Evolutionary conservation across 805 yeast genomes (phyloP), one percentile per base, ranked within the genome.

Genomic region (Phaffomyces antillensis): DNA sequence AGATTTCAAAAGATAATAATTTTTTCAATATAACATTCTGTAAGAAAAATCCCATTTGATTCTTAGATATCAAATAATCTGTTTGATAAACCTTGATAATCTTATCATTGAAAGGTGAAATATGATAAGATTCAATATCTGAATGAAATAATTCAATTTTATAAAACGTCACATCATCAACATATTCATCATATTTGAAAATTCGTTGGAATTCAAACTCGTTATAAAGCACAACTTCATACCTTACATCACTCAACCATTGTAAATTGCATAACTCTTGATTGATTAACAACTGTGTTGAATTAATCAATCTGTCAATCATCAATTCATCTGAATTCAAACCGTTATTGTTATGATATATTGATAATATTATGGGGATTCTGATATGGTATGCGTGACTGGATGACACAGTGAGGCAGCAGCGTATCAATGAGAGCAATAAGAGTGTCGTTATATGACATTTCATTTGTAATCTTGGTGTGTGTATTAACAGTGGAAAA

Each of bases 41-140:
- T 25, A 12, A 44, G 13, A 36, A 44, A 44, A 8, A 32, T 17
- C 33, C 16, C 39, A 41, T 34, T 10, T 20, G 26, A 23, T 44
- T 44, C 15, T 41, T 40, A 4, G 42, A 33, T 1, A 44, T 44
- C 17, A 44, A 18, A n/a, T 32, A 42, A 23, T 44, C 44, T 9
- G 44, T 44, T 28, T 44, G 47, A 26, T 28, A 44, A 0, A 44
- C 15, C 11, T 20, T 28, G 3, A 41, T 25, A 1, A 17, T 13
- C 24, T 24, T 37, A n/a, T 37, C 44, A 17, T 41, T 41, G 34
- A 44, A 44, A 3, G 47, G 47, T 12, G 47, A 44, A 18, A 44
- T 41, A 12, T 30, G 10, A n/a, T 28, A 44, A 1, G 47, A 40
- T 24, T 44, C 47, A 9, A 26, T 17, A 12, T 37, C 17, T 20